Evolutionary conservation across 495 filamentous ascomycete genomes (phyloP).

Genomic region (Penicillium mononematosum): DNA sequence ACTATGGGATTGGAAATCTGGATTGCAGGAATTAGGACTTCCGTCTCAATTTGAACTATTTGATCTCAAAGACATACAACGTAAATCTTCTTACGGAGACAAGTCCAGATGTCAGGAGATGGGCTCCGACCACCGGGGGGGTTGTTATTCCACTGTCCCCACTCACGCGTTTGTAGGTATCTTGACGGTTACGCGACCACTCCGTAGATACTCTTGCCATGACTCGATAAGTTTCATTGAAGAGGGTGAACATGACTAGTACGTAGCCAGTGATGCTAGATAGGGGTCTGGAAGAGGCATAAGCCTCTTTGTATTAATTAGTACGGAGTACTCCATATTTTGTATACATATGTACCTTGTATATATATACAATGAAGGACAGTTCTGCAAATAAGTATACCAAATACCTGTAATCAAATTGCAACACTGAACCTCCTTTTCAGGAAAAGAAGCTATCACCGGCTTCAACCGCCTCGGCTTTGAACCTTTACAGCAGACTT

Average conservation of each 20-base stretch:
- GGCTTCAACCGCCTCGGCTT: constrained; percentile 37
- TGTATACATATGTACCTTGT: too few species aligned
- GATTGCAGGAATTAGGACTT: too few species aligned
- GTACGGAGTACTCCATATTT: too few species aligned
- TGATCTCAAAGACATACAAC: too few species aligned
- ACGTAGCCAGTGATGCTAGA: not conserved
- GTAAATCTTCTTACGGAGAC: not conserved
- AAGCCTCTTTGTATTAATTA: too few species aligned
- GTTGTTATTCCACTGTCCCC: constrained; percentile 15
- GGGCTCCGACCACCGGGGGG: constrained; percentile 25
- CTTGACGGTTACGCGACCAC: not conserved
- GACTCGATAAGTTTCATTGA: not conserved
- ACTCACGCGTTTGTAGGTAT: constrained; percentile 16
- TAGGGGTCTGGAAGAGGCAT: not conserved
- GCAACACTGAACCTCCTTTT: constrained; percentile 11
- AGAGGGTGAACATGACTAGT: not conserved
- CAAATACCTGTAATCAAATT: constrained; percentile 9
- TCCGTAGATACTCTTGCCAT: not conserved
- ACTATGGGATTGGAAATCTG: not conserved
- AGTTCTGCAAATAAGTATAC: not conserved
- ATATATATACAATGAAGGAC: not conserved
- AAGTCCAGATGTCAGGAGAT: constrained; percentile 3
- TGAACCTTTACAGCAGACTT: constrained; percentile 20
- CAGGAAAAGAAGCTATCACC: constrained; percentile 20
- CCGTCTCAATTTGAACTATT: not conserved